Evolutionary conservation across 495 filamentous ascomycete species (phyloP), one percentile per base, ranked within the genome.

Genomic region (Beverwykella pulmonaria): DNA sequence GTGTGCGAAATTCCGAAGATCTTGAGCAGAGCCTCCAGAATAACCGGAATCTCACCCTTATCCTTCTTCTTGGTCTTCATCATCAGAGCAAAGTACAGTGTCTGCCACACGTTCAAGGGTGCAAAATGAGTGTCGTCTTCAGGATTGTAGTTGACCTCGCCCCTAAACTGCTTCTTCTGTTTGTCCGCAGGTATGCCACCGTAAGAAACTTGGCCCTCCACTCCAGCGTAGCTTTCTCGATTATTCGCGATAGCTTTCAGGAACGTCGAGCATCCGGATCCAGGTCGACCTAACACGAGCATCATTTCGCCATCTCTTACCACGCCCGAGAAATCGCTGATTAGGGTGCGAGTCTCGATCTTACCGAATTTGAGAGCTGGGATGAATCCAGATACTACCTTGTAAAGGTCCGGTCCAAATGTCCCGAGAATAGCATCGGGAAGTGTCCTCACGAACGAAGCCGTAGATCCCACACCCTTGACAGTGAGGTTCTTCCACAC

Each of bases 101-200:
- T 95, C 71, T 93, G 84, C 84, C 81, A 87, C 1, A 96, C 91
- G 1, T 88, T 94, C 36, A 96, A 77, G 8, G 82, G 80, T 2
- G 92, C 88, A 71, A 93, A 86, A 75, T 93, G 91, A 49, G 86
- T 81, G 65, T 95, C 92, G 59, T 94, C 90, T 75, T 94, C 91
- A 14, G 82, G 83, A 69, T 92, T 92, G 75, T 92, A 92, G 71
- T 88, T 90, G 70, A 93, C 88, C 74, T 96, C 90, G 36, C 90
- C 90, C 48, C 88, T 83, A 77, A 91, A 93, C 59, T 83, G 80
- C 69, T 86, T 84, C 49, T 83, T 77, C 69, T 90, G 87, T 65
- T 90, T 86, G 27, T 84, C 80, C 0, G 90, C 86, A 0, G 88
- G 82, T 27, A 93, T 89, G 41, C 90, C 89, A 65, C 90, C 90